Conservation (phyloP, 352 stramenopile genomes). For the Globisporangium paddicum region DNA sequence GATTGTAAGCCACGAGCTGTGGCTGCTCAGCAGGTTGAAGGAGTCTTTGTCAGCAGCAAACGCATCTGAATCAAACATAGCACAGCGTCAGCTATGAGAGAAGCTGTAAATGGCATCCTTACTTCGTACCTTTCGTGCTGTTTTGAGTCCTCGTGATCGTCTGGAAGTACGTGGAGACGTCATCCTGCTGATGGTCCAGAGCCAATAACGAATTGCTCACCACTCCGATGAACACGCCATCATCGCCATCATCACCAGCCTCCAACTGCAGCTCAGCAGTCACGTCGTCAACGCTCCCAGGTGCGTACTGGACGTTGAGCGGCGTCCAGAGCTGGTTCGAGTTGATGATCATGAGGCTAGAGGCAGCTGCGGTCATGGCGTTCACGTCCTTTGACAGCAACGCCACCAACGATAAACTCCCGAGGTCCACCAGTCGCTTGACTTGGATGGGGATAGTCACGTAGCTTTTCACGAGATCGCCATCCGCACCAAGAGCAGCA, state of each 20-base stretch:
- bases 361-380: neutral
- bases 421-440: conserved; percentile 11
- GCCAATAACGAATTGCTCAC: conserved; percentile 2
- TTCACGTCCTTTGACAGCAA: neutral
- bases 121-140: neutral
- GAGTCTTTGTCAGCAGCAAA: neutral
- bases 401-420: conserved; percentile 4
- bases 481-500: neutral
- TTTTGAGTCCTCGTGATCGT: conserved; percentile 7
- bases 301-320: conserved; percentile 13
- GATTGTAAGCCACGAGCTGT: conserved; percentile 5
- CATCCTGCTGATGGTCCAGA: neutral
- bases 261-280: conserved; percentile 13
- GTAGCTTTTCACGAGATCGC: neutral
- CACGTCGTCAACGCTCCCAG: conserved; percentile 18
- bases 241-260: conserved; percentile 1
- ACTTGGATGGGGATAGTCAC: conserved; percentile 18
- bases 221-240: conserved; percentile 22
- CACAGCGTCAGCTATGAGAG: too few relatives aligned
- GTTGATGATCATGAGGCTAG: conserved; percentile 7
- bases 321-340: conserved; percentile 8
- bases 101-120: neutral
- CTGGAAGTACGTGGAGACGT: conserved; percentile 5
- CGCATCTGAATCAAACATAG: neutral
- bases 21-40: conserved; percentile 5